These are phyloP conservation scores for Friedmanniomyces endolithicus DNA, from an alignment of 495 filamentous ascomycete species.

Conservation along the genomic window DNA sequence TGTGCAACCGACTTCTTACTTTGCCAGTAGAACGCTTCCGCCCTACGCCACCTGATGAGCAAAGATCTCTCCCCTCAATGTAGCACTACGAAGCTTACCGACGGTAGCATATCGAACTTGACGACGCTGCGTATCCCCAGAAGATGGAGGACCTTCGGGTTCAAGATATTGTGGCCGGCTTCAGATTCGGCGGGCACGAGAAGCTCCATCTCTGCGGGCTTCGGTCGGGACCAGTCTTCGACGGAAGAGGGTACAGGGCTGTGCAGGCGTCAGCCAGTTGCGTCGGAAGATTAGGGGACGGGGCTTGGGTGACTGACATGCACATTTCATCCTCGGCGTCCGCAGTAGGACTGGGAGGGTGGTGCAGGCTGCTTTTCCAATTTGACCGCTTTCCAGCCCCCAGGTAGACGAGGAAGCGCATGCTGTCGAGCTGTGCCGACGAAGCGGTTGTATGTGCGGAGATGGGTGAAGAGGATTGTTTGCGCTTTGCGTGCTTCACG, in stretches of 20 bases:
- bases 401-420: background rate
- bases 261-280: background rate
- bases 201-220: background rate
- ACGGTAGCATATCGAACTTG: conserved; percentile 1
- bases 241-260: background rate
- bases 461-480: background rate
- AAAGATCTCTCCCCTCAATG: background rate
- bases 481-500: background rate
- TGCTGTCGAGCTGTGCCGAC: background rate
- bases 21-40: background rate
- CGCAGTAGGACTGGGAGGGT: background rate
- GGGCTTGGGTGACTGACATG: background rate
- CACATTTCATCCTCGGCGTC: background rate
- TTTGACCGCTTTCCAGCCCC: background rate
- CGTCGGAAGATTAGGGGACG: too few relatives aligned
- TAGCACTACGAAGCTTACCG: background rate
- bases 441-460: background rate
- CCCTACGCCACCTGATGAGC: background rate
- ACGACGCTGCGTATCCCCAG: background rate
- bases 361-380: background rate
- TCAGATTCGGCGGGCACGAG: background rate
- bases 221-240: background rate
- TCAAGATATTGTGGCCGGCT: background rate
- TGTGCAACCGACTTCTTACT: background rate
- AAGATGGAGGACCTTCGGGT: background rate